Base-by-base conservation (phyloP, 495 filamentous ascomycete species). In the Xylaria telfairii region DNA sequence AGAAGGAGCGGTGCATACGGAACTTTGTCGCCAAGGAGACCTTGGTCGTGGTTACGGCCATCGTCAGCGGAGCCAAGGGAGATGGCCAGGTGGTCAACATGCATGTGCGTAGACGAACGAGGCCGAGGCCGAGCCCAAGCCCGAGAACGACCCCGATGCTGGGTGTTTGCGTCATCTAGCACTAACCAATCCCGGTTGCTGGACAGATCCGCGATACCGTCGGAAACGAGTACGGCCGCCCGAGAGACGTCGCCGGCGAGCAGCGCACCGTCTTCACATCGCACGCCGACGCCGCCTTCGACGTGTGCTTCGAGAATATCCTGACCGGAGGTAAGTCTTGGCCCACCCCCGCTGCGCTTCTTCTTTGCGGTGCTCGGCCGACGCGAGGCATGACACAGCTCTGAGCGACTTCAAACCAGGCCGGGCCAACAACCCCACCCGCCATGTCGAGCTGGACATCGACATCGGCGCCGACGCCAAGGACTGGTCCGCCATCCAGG, bases 381-480 rank as follows among this genome's bases (percentile, higher is more conserved):
- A 73, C 56, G 72, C 77, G 74, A 78, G 66, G 69, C 41, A 8
- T 30, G 76, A 84, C 75, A 75, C 73, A 72, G 75, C 64, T 73
- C 73, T 78, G 69, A 78, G 74, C 73, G 74, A 78, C 69, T 66
- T 75, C 68, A 70, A 77, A 74, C 65, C 71, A 79, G 76, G 74
- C 57, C 76, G 76, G 60, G 80, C 82, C 54, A 79, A 85, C 59
- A 90, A 91, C 80, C 91, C 92, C 57, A 82, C 80, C 72, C 93
- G 95, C 57, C 86, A 91, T 78, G 85, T 99, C 74, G 96, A 98
- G 82, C 93, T 99, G 74, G 96, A 99, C 79, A 93, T 99, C 84
- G 96, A 99, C 79, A 98, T 99, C 76, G 96, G 96, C 71, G 96
- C 96, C 82, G 96, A 99, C 76, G 96, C 96, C 67, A 95, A 96